Evolutionary conservation across 2,329 filamentous ascomycete species (phyloP), one percentile per base, ranked within the genome.

Genomic region (Diaporthe velutina): DNA sequence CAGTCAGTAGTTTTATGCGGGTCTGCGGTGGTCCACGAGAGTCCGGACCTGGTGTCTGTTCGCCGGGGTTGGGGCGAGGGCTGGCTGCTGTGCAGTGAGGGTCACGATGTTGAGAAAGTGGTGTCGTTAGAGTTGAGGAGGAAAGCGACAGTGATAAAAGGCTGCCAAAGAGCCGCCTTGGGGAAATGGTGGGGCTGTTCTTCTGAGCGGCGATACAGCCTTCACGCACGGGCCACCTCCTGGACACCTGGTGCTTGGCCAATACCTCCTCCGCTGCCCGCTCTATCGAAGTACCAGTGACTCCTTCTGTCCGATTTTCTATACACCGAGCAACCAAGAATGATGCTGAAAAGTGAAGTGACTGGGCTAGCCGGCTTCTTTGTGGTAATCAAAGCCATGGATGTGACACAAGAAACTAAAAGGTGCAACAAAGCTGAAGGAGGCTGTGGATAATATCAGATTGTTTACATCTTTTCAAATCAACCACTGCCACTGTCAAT

Each of bases 101-200:
- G 58, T 67, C 25, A 30, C 57, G 66, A 66, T 38, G 40, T n/a
- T 30, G 35, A 28, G 58, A 13, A 28, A 38, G 45, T 76, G 74
- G 58, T 73, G 71, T 70, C 66, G 66, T 68, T 25, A 42, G 50
- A 12, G 50, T 66, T 45, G 35, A 2, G 45, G 61, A 42, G 71
- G 48, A 40, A 42, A 42, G 40, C 12, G 28, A 25, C 57, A 28
- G 35, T 50, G 73, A 64, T 72, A 64, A 71, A 61, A 72, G 60
- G 66, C 57, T 68, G 75, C 68, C 22, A 52, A 52, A 70, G 45
- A 42, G 54, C 42, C 64, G 74, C 74, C 64, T 54, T 50, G 22
- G 74, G 42, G 52, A 68, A 60, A 66, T 76, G 73, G 77, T 72
- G 77, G 76, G 73, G 40, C 70, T 70, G 40, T 73, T 60, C 42